These are phyloP conservation scores for Pichia nakasei DNA, from an alignment of 805 yeast species.

Conservation along the genomic window DNA sequence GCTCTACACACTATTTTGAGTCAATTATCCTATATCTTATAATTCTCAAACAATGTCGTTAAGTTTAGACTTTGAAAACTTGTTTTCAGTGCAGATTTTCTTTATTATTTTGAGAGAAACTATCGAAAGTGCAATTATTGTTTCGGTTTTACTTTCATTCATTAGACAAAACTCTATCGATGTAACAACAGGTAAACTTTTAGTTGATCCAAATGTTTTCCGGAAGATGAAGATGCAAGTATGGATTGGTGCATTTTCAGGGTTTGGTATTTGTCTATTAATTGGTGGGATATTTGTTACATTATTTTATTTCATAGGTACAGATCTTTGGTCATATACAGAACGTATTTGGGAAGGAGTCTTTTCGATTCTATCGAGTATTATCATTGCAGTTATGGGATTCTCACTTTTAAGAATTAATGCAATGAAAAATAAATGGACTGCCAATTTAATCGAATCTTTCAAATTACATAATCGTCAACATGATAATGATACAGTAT, in stretches of 20 bases:
- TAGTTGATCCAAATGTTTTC: conserved; percentile 28
- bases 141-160: conserved; percentile 65
- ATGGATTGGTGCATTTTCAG: conserved; percentile 72
- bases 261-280: conserved; percentile 57
- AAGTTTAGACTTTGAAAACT: conserved; percentile 31
- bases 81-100: conserved; percentile 65
- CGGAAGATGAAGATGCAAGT: conserved; percentile 54
- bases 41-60: too few species aligned
- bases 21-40: too few species aligned
- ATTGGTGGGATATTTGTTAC: conserved; percentile 66
- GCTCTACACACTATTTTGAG: too few species aligned
- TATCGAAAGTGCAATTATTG: conserved; percentile 65
- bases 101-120: conserved; percentile 69
- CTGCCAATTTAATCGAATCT: conserved; percentile 36
- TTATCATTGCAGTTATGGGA: conserved; percentile 83
- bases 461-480: conserved; percentile 13
- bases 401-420: conserved; percentile 72
- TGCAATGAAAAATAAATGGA: conserved; percentile 77
- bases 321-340: conserved; percentile 78
- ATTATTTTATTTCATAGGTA: conserved; percentile 68
- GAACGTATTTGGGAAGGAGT: conserved; percentile 88
- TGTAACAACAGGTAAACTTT: conserved; percentile 15
- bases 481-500: background rate
- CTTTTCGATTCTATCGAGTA: conserved; percentile 66
- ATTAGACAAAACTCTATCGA: conserved; percentile 47